phyloP scores from a whole-genome alignment of 2,329 filamentous ascomycete genomes.

The Sporothrix brasiliensis region DNA sequence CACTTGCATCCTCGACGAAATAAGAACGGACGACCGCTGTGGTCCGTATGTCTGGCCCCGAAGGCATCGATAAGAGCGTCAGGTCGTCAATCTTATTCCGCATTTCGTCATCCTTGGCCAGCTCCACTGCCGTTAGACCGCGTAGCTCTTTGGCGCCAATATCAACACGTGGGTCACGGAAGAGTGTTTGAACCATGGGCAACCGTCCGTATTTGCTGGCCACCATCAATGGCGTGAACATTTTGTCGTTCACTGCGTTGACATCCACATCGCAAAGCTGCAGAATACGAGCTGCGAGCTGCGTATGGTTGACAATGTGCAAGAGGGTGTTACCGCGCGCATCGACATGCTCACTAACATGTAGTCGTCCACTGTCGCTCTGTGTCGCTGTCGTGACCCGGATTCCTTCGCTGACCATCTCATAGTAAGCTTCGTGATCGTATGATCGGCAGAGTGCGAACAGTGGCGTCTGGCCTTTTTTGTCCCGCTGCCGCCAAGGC shows the following conservation, averaged over 20 bases:
- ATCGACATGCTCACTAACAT: constrained; percentile 91
- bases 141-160: constrained; percentile 79
- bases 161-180: constrained; percentile 85
- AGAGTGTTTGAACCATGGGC: constrained; percentile 87
- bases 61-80: constrained; percentile 74
- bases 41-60: constrained; percentile 75
- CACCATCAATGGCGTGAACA: constrained; percentile 95
- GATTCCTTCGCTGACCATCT: constrained; percentile 84
- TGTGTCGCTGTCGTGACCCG: constrained; percentile 73
- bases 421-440: constrained; percentile 82
- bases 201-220: constrained; percentile 97
- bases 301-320: constrained; percentile 90
- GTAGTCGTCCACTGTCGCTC: constrained; percentile 75
- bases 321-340: constrained; percentile 89
- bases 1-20: constrained; percentile 94
- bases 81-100: constrained; percentile 95
- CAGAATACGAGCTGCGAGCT: constrained; percentile 74
- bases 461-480: constrained; percentile 95
- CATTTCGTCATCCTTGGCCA: constrained; percentile 97
- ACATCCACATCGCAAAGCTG: constrained; percentile 90
- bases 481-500: constrained; percentile 88
- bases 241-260: constrained; percentile 92
- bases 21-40: constrained; percentile 94
- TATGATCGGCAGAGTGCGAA: constrained; percentile 96
- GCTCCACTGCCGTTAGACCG: constrained; percentile 89